Percentiles rank a stretch among this genome's conserved stretches.
These are phyloP conservation scores for Madurella fahalii DNA, from an alignment of 2,329 filamentous ascomycete species.

Conservation along the genomic window DNA sequence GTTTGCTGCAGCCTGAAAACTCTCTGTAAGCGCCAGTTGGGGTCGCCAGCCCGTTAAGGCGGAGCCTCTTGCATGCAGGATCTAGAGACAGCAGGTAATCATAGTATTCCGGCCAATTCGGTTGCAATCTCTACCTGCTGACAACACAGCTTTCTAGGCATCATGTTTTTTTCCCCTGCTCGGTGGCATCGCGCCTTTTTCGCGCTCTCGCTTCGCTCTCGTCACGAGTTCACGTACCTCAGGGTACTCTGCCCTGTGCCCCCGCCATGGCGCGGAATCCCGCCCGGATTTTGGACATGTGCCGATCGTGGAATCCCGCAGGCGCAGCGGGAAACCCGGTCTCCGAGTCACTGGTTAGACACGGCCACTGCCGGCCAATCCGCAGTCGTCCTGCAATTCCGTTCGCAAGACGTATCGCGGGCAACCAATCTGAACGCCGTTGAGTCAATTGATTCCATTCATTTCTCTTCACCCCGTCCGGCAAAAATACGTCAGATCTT, in stretches of 20 bases:
- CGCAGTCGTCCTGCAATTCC: conserved; percentile 6
- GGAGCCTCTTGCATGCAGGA: conserved; percentile 16
- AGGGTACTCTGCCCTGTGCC: not conserved
- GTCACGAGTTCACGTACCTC: no score
- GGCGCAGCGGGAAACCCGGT: conserved; percentile 2
- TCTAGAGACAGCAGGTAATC: conserved; percentile 2
- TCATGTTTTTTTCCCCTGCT: conserved; percentile 9
- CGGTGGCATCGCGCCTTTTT: not conserved
- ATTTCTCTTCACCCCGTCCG: not conserved
- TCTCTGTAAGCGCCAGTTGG: conserved; percentile 16
- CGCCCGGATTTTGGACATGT: conserved; percentile 7
- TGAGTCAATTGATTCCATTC: not conserved
- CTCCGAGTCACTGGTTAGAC: conserved; percentile 14
- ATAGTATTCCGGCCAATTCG: conserved; percentile 9
- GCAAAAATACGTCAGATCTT: conserved; percentile 12
- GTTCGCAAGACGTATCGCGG: not conserved
- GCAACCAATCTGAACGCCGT: conserved; percentile 2
- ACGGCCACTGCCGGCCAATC: conserved; percentile 14
- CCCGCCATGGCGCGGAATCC: no score
- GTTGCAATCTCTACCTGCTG: conserved; percentile 5
- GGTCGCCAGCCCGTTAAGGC: conserved; percentile 8
- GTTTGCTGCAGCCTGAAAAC: conserved; percentile 16
- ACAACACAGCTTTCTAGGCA: conserved; percentile 10
- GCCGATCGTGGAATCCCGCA: conserved; percentile 12
- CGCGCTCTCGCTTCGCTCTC: not conserved